Evolutionary conservation across 352 stramenopile species (phyloP).

Genomic region (Phytophthora pluvialis): DNA sequence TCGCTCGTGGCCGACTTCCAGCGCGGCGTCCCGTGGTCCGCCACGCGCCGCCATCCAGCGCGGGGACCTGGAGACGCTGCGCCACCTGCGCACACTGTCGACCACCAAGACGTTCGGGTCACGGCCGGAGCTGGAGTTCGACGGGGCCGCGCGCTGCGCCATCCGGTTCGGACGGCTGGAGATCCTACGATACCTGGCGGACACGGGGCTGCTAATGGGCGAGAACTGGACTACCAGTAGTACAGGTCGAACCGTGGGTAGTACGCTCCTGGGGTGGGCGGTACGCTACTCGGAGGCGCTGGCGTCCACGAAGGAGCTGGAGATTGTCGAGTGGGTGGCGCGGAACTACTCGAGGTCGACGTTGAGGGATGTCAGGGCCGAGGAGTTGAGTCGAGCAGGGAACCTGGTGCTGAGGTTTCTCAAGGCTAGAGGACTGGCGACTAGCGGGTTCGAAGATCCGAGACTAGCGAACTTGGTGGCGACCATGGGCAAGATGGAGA

Average conservation of each 20-base stretch:
- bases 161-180: conserved; percentile 38
- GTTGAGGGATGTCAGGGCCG: conserved; percentile 24
- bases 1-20: conserved; percentile 22
- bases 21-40: conserved; percentile 29
- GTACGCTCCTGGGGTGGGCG: conserved; percentile 33
- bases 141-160: conserved; percentile 31
- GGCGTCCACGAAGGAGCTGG: conserved; percentile 14
- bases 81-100: conserved; percentile 23
- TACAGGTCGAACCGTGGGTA: conserved; percentile 16
- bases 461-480: conserved; percentile 35
- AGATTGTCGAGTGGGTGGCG: conserved; percentile 43
- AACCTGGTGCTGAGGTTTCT: conserved; percentile 28
- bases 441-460: conserved; percentile 32
- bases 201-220: conserved; percentile 9
- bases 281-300: conserved; percentile 33
- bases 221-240: background rate
- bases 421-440: conserved; percentile 11
- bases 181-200: conserved; percentile 35
- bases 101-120: conserved; percentile 30
- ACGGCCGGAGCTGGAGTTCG: conserved; percentile 30
- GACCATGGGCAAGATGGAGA: conserved; percentile 31
- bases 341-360: conserved; percentile 16
- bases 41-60: conserved; percentile 30
- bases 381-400: conserved; percentile 41
- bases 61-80: conserved; percentile 34